Evolutionary conservation across 306 rosid species (phyloP), one percentile per base, ranked within the genome.

Genomic region (Cyamopsis tetragonoloba): DNA sequence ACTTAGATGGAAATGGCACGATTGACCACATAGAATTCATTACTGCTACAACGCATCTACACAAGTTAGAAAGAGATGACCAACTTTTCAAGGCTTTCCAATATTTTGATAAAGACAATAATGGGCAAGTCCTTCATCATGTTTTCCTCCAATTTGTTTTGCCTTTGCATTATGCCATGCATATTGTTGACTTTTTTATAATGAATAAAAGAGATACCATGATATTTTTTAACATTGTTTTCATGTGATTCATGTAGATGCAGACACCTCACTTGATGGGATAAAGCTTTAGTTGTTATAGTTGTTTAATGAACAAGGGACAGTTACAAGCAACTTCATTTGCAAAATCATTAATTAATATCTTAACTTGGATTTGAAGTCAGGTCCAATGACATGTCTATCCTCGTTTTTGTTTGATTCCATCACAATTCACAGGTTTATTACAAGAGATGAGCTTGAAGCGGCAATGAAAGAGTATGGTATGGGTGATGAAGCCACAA

Each of bases 11-110:
- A 68, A 72, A 83, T 72, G 96, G 98, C 32, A 5, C 91, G 3
- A 92, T 89, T 34, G 98, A 92, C 78, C 87, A 85, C 87, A 86
- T 92, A 37, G 96, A 92, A 34, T 92, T 92, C 74, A 84, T 92
- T 48, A 89, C 93, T 51, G 98, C 96, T 23, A 92, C 98, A 23
- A 92, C 87, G 96, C 98, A 92, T 71, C 83, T 96, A 81, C 89
- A 89, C 87, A 87, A 74, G 71, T 78, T 87, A 75, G 96, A 89
- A 72, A 92, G 84, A 81, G 98, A 89, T 17, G 96, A 89, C 54
- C 91, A 92, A 67, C 89, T 92, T 77, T 79, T 1, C 79, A 89
- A 84, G 61, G 98, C 96, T 48, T 89, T 92, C 66, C 96, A 81
- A 68, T 87, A 85, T 84, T 92, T 92, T 62, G 98, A 92, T 74